phyloP scores from a whole-genome alignment of 257 asterid genomes.

The Thymus mandschuricus region DNA sequence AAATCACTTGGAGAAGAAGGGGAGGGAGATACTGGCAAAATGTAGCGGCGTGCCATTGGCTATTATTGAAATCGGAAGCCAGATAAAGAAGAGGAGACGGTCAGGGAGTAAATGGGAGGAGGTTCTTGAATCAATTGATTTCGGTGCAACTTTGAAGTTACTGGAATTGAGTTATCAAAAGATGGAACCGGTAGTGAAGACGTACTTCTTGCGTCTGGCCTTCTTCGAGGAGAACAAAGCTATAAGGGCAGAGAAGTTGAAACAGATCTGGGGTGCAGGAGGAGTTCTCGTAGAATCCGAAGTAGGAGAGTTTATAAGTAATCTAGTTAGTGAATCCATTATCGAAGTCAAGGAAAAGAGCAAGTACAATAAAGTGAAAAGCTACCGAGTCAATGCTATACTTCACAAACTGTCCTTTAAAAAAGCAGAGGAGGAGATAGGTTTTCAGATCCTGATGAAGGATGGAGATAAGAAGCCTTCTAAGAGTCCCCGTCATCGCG shows the following conservation, averaged over 20 bases:
- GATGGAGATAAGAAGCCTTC: too few relatives aligned
- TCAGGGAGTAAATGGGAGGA: slow-evolving; percentile 29
- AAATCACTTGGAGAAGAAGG: slow-evolving; percentile 21
- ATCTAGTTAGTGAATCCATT: too few relatives aligned
- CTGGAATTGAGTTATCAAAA: slow-evolving; percentile 32
- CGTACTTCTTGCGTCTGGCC: slow-evolving; percentile 32
- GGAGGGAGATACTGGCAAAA: slow-evolving; percentile 16
- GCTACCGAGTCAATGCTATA: not conserved
- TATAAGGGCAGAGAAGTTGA: too few relatives aligned
- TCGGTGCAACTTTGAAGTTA: not conserved
- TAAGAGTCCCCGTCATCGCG: too few relatives aligned
- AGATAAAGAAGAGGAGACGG: not conserved
- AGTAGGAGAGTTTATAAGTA: too few relatives aligned
- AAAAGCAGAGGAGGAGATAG: too few relatives aligned
- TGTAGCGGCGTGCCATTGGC: slow-evolving; percentile 9
- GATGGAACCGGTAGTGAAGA: slow-evolving; percentile 30
- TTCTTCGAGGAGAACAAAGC: slow-evolving; percentile 3
- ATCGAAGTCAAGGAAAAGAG: too few relatives aligned
- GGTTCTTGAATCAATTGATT: not conserved
- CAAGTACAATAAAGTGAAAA: too few relatives aligned
- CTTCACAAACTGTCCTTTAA: too few relatives aligned
- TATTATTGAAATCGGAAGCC: slow-evolving; percentile 26
- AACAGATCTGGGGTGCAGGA: not conserved
- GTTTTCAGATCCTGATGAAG: too few relatives aligned
- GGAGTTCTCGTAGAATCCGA: too few relatives aligned